These are phyloP conservation scores for Fusarium bactridioides DNA, from an alignment of 2,329 filamentous ascomycete genomes.

Conservation along the genomic window DNA sequence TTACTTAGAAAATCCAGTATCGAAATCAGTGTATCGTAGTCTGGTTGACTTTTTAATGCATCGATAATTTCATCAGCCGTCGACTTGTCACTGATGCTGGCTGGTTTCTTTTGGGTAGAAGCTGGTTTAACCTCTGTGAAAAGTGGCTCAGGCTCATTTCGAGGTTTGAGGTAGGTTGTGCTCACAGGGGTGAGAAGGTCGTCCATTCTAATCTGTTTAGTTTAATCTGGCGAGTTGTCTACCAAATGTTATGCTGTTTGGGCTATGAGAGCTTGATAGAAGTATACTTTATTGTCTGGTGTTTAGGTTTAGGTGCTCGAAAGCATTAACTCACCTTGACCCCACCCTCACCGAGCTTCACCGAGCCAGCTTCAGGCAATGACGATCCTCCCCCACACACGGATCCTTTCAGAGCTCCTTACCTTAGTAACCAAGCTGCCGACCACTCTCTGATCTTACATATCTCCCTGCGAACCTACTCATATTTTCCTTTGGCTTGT, in stretches of 20 bases:
- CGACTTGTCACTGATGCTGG: constrained; percentile 34
- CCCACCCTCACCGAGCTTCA: constrained; percentile 48
- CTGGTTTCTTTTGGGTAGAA: neutral
- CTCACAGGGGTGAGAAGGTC: constrained; percentile 63
- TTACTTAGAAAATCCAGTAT: constrained; percentile 61
- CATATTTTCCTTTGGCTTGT: neutral
- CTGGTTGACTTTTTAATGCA: constrained; percentile 68
- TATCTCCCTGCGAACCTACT: neutral
- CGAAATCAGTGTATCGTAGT: constrained; percentile 62
- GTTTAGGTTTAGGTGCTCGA: neutral
- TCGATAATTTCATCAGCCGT: constrained; percentile 63
- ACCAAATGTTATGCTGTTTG: neutral
- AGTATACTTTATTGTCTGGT: neutral
- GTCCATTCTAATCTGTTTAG: constrained; percentile 55
- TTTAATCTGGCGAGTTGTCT: neutral
- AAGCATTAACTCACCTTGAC: constrained; percentile 24
- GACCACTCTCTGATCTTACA: neutral
- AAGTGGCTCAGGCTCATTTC: constrained; percentile 47
- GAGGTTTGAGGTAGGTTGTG: constrained; percentile 57
- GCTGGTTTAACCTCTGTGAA: constrained; percentile 48
- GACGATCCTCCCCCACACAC: constrained; percentile 35
- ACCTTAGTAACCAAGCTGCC: neutral
- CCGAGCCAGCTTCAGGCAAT: constrained; percentile 39
- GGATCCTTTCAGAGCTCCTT: constrained; percentile 23
- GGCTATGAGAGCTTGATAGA: neutral